Percentiles rank a stretch among this genome's conserved stretches.
phyloP scores from a whole-genome alignment of 2,329 filamentous ascomycete genomes.

The Torrubiellomyces zombiae region DNA sequence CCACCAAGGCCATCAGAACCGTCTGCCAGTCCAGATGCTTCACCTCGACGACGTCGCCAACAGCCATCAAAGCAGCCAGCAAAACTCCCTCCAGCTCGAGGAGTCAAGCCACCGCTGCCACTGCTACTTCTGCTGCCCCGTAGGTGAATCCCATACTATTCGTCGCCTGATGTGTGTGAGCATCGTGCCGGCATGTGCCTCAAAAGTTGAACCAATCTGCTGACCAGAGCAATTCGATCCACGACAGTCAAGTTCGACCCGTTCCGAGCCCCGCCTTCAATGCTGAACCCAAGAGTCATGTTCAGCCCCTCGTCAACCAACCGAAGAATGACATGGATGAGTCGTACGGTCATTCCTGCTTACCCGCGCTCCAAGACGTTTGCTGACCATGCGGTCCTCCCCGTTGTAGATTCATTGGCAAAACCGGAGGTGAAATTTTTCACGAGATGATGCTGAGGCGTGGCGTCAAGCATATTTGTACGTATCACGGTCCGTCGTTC shows the following conservation, averaged over 20 bases:
- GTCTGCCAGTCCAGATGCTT: conserved; percentile 23
- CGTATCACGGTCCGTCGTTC: too few relatives aligned
- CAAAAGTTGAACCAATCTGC: not conserved
- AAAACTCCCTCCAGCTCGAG: conserved; percentile 25
- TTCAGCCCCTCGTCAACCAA: conserved; percentile 50
- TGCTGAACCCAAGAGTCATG: conserved; percentile 35
- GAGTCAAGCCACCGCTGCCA: conserved; percentile 31
- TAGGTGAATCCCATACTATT: conserved; percentile 30
- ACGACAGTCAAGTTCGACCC: conserved; percentile 28
- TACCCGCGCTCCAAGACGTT: not conserved
- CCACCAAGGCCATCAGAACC: conserved; percentile 28
- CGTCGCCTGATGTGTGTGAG: conserved; percentile 3
- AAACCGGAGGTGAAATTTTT: conserved; percentile 91
- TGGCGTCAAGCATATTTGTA: conserved; percentile 85
- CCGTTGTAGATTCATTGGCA: conserved; percentile 90
- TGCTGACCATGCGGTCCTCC: conserved; percentile 3
- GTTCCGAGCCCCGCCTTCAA: conserved; percentile 49
- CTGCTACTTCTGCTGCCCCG: conserved; percentile 28
- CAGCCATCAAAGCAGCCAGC: conserved; percentile 19
- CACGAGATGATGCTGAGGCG: conserved; percentile 98
- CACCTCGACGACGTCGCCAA: conserved; percentile 20
- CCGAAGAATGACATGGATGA: conserved; percentile 55
- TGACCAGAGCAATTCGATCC: conserved; percentile 2
- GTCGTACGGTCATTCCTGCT: conserved; percentile 48
- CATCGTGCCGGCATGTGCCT: conserved; percentile 5